Percentiles rank a stretch among this genome's conserved stretches.
phyloP scores from a whole-genome alignment of 495 filamentous ascomycete species.

The Clavariopsis aquatica region DNA sequence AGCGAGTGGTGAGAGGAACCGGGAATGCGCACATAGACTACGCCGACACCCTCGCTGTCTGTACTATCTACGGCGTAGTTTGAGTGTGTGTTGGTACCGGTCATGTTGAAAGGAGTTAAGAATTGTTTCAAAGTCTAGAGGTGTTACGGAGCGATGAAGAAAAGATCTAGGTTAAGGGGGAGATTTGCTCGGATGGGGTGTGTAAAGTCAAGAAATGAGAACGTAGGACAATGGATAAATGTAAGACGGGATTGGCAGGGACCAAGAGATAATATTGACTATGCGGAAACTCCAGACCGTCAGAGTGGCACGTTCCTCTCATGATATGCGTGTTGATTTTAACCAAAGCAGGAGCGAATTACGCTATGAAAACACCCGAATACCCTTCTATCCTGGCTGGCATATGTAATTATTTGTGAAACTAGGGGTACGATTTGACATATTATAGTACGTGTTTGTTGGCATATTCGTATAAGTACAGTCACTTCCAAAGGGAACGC shows the following conservation, averaged over 20 bases:
- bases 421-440: no score
- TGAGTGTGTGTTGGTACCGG: constrained; percentile 17
- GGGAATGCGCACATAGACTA: constrained; percentile 28
- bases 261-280: background rate
- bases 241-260: background rate
- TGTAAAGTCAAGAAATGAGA: background rate
- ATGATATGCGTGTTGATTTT: background rate
- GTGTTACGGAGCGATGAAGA: background rate
- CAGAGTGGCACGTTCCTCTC: background rate
- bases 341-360: background rate
- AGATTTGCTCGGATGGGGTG: background rate
- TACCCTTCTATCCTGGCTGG: no score
- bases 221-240: background rate
- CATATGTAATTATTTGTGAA: no score
- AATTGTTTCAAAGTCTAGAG: background rate
- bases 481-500: no score
- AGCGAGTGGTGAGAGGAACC: background rate
- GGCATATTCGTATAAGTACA: no score
- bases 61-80: constrained; percentile 23
- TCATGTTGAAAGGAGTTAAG: constrained; percentile 14
- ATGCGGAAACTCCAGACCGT: background rate
- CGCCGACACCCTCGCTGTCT: constrained; percentile 31
- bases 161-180: background rate
- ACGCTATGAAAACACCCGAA: background rate
- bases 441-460: no score